Evolutionary conservation across 176 grass and related monocot species (phyloP).

Genomic region (Microstegium vimineum): DNA sequence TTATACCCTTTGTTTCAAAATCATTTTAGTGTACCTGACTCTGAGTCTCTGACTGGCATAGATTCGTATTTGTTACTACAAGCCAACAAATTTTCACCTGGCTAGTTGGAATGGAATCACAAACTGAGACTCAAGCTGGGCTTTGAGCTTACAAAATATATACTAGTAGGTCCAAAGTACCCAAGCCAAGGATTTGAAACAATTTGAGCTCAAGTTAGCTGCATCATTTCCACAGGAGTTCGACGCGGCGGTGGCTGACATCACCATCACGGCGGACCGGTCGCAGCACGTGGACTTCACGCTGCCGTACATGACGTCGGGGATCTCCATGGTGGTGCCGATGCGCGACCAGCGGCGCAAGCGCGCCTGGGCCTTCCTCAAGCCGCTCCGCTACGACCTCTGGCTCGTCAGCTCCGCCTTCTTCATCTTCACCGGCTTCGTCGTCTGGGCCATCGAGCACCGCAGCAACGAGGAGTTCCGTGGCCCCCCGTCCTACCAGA

Average conservation of each 20-base stretch:
- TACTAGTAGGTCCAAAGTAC: too few relatives aligned
- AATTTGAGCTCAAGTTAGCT: not conserved
- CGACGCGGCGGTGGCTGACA: slow-evolving; percentile 68
- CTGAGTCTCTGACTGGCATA: too few relatives aligned
- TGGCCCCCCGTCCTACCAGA: slow-evolving; percentile 37
- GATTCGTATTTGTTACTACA: not conserved
- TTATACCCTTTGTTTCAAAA: not conserved
- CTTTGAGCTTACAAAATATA: too few relatives aligned
- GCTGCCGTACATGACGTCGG: slow-evolving; percentile 45
- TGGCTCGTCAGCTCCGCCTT: slow-evolving; percentile 52
- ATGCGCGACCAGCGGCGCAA: slow-evolving; percentile 26
- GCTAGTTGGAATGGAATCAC: too few relatives aligned
- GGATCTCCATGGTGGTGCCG: slow-evolving; percentile 62
- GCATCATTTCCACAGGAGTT: slow-evolving; percentile 29
- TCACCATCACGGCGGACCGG: slow-evolving; percentile 59
- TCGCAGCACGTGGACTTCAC: slow-evolving; percentile 63
- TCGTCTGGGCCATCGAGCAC: slow-evolving; percentile 72
- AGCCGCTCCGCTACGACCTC: slow-evolving; percentile 55
- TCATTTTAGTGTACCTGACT: too few relatives aligned
- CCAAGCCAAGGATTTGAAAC: not conserved
- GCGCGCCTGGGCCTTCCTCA: slow-evolving; percentile 63
- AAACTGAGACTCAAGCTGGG: too few relatives aligned
- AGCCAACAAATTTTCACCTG: too few relatives aligned
- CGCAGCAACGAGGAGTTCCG: slow-evolving; percentile 52
- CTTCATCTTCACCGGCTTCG: slow-evolving; percentile 66